Percentiles rank a stretch among this genome's conserved stretches.
These are phyloP conservation scores for Neurospora tetraspora DNA, from an alignment of 495 filamentous ascomycete species.

Conservation along the genomic window DNA sequence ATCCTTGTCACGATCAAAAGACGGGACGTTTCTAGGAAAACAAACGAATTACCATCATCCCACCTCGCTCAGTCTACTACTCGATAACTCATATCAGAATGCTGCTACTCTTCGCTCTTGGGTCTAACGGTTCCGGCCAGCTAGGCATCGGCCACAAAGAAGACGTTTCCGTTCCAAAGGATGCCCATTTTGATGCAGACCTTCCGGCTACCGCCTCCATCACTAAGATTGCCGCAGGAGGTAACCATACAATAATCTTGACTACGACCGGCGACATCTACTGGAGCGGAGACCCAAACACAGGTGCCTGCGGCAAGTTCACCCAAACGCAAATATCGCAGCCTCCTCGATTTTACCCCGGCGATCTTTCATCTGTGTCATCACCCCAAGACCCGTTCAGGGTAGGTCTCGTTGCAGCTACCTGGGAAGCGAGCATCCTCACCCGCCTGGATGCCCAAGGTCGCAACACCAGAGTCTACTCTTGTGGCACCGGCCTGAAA, in stretches of 20 bases:
- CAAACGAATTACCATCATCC: neutral
- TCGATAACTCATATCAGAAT: conserved; percentile 12
- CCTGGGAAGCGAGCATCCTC: conserved; percentile 64
- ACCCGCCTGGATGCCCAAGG: conserved; percentile 32
- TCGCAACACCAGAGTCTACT: conserved; percentile 38
- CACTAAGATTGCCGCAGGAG: conserved; percentile 53
- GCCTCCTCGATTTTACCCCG: conserved; percentile 10
- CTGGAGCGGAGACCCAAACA: conserved; percentile 49
- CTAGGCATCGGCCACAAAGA: conserved; percentile 67
- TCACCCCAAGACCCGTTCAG: conserved; percentile 5
- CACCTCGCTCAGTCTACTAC: neutral
- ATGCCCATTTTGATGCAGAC: conserved; percentile 36
- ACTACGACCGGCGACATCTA: conserved; percentile 47
- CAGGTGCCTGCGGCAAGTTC: conserved; percentile 43
- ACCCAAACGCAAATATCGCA: neutral
- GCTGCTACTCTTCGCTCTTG: conserved; percentile 62
- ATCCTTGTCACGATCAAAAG: neutral
- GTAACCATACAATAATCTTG: conserved; percentile 78
- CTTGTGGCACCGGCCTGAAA: conserved; percentile 53
- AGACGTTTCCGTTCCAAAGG: conserved; percentile 59
- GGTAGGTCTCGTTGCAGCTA: conserved; percentile 45
- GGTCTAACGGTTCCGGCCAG: conserved; percentile 85
- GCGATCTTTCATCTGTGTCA: conserved; percentile 13
- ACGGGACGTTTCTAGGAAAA: neutral
- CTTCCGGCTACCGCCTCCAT: conserved; percentile 9